These are phyloP conservation scores for Fraxinus ornus DNA, from an alignment of 305 asterid genomes.

Conservation along the genomic window DNA sequence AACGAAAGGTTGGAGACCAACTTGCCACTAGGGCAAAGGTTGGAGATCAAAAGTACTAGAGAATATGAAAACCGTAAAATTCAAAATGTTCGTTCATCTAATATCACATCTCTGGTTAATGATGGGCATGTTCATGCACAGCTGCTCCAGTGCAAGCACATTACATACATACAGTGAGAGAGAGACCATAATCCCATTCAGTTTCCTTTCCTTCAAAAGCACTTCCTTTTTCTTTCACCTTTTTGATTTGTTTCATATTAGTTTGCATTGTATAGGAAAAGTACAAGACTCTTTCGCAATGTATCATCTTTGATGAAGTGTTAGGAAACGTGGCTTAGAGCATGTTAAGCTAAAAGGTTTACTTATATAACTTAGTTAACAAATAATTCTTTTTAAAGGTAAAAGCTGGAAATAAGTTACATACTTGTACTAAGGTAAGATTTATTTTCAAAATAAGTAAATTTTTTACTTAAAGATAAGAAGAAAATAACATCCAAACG, in stretches of 20 bases:
- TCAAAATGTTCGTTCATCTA: not conserved
- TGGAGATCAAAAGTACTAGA: not conserved
- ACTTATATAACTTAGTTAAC: not conserved
- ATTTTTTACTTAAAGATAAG: not conserved
- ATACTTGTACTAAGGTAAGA: not conserved
- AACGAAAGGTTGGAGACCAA: not conserved
- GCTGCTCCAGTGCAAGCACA: no score
- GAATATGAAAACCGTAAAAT: not conserved
- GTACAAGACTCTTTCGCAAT: not conserved
- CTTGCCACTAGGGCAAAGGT: not conserved
- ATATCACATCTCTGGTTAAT: not conserved
- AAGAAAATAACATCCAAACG: not conserved
- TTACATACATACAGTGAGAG: no score
- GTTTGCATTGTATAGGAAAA: not conserved
- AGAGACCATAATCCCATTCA: not conserved
- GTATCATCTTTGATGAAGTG: not conserved
- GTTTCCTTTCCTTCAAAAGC: not conserved
- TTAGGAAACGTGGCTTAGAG: not conserved
- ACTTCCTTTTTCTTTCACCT: not conserved
- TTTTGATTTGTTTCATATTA: not conserved
- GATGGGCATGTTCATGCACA: not conserved
- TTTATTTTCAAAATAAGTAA: not conserved
- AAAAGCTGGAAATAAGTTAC: not conserved
- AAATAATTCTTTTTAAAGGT: not conserved
- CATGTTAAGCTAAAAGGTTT: not conserved